These are phyloP conservation scores for Madurella fahalii DNA, from an alignment of 2,329 filamentous ascomycete genomes.

Conservation along the genomic window DNA sequence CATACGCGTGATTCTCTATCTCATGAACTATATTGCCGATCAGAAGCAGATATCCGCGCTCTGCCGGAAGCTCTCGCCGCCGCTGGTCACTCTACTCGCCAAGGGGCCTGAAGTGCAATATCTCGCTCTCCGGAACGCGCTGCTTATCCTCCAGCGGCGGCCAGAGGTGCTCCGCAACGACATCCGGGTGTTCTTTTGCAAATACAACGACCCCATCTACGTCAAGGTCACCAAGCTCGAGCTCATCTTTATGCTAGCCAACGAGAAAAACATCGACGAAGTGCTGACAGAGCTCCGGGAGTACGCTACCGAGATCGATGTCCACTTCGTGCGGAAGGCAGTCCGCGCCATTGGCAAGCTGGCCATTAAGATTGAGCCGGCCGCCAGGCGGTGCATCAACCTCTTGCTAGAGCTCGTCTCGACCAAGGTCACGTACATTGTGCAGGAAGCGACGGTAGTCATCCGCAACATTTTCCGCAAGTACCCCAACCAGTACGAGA, in stretches of 20 bases:
- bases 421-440: conserved; percentile 98
- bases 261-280: conserved; percentile 90
- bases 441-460: conserved; percentile 97
- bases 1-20: conserved; percentile 91
- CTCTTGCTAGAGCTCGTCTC: conserved; percentile 87
- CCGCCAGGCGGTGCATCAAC: conserved; percentile 86
- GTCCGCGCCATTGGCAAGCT: conserved; percentile 96
- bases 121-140: conserved; percentile 84
- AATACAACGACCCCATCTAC: conserved; percentile 99
- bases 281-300: conserved; percentile 91
- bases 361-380: conserved; percentile 97
- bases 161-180: conserved; percentile 94
- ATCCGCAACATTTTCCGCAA: conserved; percentile 99
- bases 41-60: conserved; percentile 82
- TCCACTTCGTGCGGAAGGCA: conserved; percentile 97
- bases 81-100: conserved; percentile 87
- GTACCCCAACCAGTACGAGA: conserved; percentile 98
- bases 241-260: conserved; percentile 98
- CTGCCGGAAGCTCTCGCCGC: conserved; percentile 90
- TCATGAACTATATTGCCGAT: conserved; percentile 98
- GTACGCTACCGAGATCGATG: conserved; percentile 97
- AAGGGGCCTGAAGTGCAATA: conserved; percentile 99
- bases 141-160: conserved; percentile 86
- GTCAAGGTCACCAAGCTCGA: conserved; percentile 99
- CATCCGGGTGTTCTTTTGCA: conserved; percentile 98